phyloP scores from a whole-genome alignment of 345 rosid species.

The Gynandropsis gynandra region DNA sequence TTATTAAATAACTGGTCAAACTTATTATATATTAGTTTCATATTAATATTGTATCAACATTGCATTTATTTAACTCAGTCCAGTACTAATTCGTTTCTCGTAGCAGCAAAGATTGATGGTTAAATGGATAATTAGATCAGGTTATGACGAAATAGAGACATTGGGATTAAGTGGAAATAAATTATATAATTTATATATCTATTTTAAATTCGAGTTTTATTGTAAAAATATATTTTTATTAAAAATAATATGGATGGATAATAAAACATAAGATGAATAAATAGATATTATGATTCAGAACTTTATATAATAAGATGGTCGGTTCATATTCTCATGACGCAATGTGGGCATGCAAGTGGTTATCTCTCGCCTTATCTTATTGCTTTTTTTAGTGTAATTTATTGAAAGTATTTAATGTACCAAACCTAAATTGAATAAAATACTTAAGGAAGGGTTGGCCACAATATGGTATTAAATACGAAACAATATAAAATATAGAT shows the following conservation, averaged over 20 bases:
- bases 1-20: slow-evolving; percentile 11
- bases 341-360: slow-evolving; percentile 31
- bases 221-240: too few species aligned
- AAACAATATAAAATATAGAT: too few species aligned
- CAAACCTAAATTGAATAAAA: neutral
- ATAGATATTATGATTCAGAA: neutral
- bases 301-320: slow-evolving; percentile 11
- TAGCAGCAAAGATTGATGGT: slow-evolving; percentile 10
- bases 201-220: too few species aligned
- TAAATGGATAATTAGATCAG: slow-evolving; percentile 5
- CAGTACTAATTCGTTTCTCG: slow-evolving; percentile 16
- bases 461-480: neutral
- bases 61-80: neutral
- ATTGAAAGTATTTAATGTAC: slow-evolving; percentile 26
- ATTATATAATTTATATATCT: too few species aligned
- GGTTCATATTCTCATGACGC: slow-evolving; percentile 28
- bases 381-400: slow-evolving; percentile 16
- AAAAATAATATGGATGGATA: too few species aligned
- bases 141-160: slow-evolving; percentile 18
- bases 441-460: slow-evolving; percentile 4
- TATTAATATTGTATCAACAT: slow-evolving; percentile 9
- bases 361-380: slow-evolving; percentile 19
- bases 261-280: too few species aligned
- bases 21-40: slow-evolving; percentile 3
- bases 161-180: too few species aligned